Evolutionary conservation across 2,329 filamentous ascomycete species (phyloP), one percentile per base, ranked within the genome.

Genomic region (Orbilia ellipsospora): DNA sequence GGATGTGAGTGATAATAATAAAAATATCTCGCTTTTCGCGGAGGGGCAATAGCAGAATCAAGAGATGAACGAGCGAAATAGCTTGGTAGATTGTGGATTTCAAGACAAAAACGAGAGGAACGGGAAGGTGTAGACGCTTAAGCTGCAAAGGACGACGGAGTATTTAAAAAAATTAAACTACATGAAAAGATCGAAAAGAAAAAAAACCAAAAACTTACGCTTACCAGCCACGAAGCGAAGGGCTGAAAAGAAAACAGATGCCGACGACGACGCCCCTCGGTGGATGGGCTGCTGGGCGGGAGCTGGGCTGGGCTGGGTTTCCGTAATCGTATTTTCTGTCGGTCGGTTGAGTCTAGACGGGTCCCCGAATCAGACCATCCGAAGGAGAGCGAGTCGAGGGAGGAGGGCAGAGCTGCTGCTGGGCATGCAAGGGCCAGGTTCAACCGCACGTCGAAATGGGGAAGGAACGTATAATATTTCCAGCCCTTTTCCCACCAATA

Each of bases 181-280:
- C 23, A 23, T 2, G 31, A 36, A 31, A 36, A 7, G 31, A 36
- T 36, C 10, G 10, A 36, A 36, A 7, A 36, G 31, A 36, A 36
- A 36, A 36, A 10, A 36, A 36, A 36, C 5, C 1, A 36, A 36
- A 57, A 57, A 10, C 6, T n/a, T 48, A 44, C 7, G n/a, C 28
- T 40, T n/a, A 44, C 56, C 40, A 45, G 56, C 56, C 56, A 48
- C 56, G 56, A 55, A 23, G 56, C 48, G 56, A 42, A 42, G 57
- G 48, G 57, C 57, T 61, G 57, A 42, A 61, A 61, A 44, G 57
- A 44, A 42, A 23, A 2, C 23, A n/a, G 23, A 23, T 4, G 23
- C 18, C 20, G 57, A 50, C 20, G 23, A 61, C 57, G 28, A 23
- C 57, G 48, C 16, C 57, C 13, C 7, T 31, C 10, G 10, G 8